Conservation (phyloP, 208 protist species). For the Acanthamoeba healyi region DNA sequence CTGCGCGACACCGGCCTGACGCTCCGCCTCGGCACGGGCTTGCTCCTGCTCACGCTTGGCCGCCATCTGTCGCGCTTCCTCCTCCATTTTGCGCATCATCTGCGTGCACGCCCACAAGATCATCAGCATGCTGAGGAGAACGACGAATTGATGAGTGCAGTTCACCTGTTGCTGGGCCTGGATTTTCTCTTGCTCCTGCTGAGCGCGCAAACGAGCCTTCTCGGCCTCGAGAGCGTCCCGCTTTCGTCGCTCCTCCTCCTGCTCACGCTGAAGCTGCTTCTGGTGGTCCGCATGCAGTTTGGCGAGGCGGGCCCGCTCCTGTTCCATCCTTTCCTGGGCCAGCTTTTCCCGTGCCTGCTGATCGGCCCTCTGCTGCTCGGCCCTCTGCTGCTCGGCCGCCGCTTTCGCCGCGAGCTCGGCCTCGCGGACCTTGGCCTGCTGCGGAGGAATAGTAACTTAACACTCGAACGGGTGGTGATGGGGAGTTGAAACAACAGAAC, state of each 20-base stretch:
- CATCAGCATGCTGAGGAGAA: no score
- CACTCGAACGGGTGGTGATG: no score
- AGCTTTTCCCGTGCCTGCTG: neutral
- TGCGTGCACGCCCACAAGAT: neutral
- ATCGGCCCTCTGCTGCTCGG: neutral
- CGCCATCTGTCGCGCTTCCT: neutral
- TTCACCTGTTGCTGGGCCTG: neutral
- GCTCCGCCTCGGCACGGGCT: neutral
- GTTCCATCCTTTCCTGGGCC: conserved; percentile 15
- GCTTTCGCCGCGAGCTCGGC: no score
- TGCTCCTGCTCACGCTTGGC: neutral
- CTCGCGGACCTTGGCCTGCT: no score
- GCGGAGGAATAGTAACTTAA: no score
- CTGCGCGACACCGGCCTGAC: neutral
- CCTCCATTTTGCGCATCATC: conserved; percentile 21
- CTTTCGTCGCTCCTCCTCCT: neutral
- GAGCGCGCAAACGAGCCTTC: neutral
- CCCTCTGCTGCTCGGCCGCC: no score
- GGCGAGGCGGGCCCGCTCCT: neutral
- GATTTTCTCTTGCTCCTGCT: neutral
- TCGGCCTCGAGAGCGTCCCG: neutral
- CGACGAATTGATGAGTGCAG: no score
- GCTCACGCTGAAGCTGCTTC: conserved; percentile 24
- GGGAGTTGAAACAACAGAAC: no score
- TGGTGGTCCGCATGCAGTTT: neutral